Evolutionary conservation across 2,329 filamentous ascomycete genomes (phyloP).

Genomic region (Myriosclerotinia scirpicola): DNA sequence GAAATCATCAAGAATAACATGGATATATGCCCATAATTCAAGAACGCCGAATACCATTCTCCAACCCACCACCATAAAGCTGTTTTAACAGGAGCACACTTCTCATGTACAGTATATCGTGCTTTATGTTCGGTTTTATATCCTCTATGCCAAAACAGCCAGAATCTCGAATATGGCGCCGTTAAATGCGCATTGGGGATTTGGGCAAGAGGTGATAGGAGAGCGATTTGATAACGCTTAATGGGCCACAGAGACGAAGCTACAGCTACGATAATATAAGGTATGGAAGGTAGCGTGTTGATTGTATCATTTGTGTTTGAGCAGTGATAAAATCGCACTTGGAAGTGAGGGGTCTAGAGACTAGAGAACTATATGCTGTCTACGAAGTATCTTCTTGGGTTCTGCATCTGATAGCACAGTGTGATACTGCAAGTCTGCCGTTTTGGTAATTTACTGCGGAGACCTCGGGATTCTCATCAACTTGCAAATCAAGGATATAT

Average conservation of each 20-base stretch:
- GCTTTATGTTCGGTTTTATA: background rate
- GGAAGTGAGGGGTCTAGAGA: background rate
- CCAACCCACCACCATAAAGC: no score
- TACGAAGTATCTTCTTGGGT: no score
- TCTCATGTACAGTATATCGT: background rate
- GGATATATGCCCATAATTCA: slow-evolving; percentile 1
- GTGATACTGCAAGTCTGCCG: background rate
- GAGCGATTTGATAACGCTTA: background rate
- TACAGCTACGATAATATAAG: background rate
- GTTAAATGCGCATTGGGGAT: slow-evolving; percentile 11
- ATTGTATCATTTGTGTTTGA: background rate
- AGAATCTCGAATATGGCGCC: background rate
- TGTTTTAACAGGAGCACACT: no score
- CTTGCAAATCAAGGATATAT: background rate
- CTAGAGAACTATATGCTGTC: no score
- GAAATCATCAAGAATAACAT: no score
- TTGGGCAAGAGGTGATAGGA: background rate
- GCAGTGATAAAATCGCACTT: background rate
- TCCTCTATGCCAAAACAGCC: background rate
- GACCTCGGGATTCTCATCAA: background rate
- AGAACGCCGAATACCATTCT: slow-evolving; percentile 2
- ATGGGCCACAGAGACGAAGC: background rate
- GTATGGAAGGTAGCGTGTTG: background rate
- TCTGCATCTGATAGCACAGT: background rate
- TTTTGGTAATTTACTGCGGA: background rate